Percentiles rank a stretch among this genome's conserved stretches.
Conservation (phyloP, 2,329 filamentous ascomycete species). For the Decorospora gaudefroyi region DNA sequence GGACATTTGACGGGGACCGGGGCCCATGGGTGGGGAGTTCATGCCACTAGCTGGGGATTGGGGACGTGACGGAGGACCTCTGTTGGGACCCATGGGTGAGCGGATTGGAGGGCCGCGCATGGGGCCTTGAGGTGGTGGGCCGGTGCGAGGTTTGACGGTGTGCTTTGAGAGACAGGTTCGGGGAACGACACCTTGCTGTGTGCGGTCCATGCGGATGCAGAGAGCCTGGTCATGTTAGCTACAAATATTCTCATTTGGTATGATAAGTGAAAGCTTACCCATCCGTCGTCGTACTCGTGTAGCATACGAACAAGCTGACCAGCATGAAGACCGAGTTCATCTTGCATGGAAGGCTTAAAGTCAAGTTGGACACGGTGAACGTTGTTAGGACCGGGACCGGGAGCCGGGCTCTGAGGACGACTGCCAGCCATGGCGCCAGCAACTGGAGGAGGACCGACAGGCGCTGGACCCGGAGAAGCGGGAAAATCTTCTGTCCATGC, state of each 20-base stretch:
- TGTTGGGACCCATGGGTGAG: slow-evolving; percentile 41
- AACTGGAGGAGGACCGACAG: slow-evolving; percentile 46
- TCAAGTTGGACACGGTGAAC: slow-evolving; percentile 94
- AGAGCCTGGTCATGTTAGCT: slow-evolving; percentile 66
- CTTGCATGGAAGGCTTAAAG: slow-evolving; percentile 88
- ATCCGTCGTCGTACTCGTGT: slow-evolving; percentile 97
- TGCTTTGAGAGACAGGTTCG: slow-evolving; percentile 91
- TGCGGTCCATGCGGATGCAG: slow-evolving; percentile 86
- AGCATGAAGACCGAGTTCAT: slow-evolving; percentile 80
- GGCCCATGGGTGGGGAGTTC: slow-evolving; percentile 53
- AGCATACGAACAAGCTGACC: slow-evolving; percentile 86
- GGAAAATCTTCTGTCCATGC: slow-evolving; percentile 65
- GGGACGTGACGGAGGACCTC: slow-evolving; percentile 40
- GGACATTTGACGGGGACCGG: slow-evolving; percentile 41
- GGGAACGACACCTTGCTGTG: slow-evolving; percentile 89
- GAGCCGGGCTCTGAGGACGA: slow-evolving; percentile 62
- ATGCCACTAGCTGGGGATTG: slow-evolving; percentile 56
- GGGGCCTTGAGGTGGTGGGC: slow-evolving; percentile 51
- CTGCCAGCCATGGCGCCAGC: slow-evolving; percentile 65
- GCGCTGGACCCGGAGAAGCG: slow-evolving; percentile 54
- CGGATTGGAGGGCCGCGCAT: slow-evolving; percentile 40
- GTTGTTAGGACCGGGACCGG: slow-evolving; percentile 54
- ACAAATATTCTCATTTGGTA: neutral
- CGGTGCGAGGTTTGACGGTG: slow-evolving; percentile 81
- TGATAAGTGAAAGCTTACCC: slow-evolving; percentile 65